Conservation (phyloP, 106 monocot genomes). For the Allium cepa region DNA sequence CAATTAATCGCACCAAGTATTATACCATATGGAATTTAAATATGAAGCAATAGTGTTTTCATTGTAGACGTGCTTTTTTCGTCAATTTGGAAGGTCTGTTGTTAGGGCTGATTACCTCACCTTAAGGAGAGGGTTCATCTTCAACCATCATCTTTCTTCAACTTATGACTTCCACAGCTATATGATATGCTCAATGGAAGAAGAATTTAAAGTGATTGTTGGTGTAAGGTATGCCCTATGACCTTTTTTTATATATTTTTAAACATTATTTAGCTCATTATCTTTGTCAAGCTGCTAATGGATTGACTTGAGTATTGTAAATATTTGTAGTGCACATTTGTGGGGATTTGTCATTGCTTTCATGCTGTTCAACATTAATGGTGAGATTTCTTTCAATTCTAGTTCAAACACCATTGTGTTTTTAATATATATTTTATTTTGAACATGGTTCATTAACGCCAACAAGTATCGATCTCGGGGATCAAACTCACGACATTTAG, state of each 20-base stretch:
- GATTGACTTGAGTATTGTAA: background rate
- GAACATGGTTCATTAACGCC: too few relatives aligned
- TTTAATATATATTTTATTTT: background rate
- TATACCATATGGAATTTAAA: too few relatives aligned
- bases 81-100: conserved; percentile 87
- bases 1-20: too few relatives aligned
- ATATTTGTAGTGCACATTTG: conserved; percentile 46
- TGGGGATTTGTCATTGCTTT: conserved; percentile 96
- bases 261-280: background rate
- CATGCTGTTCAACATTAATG: conserved; percentile 92
- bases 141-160: conserved; percentile 76
- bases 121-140: conserved; percentile 81
- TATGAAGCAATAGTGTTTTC: too few relatives aligned
- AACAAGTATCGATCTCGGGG: too few relatives aligned
- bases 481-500: too few relatives aligned
- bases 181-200: conserved; percentile 98
- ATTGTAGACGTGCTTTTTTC: conserved; percentile 75
- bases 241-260: conserved; percentile 4
- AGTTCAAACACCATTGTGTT: background rate
- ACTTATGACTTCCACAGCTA: conserved; percentile 93
- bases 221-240: conserved; percentile 67
- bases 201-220: conserved; percentile 90
- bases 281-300: too few relatives aligned
- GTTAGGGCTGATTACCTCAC: conserved; percentile 91
- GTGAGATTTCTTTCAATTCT: conserved; percentile 24